Conservation (phyloP, 2,329 filamentous ascomycete species). For the Apiospora aurea region DNA sequence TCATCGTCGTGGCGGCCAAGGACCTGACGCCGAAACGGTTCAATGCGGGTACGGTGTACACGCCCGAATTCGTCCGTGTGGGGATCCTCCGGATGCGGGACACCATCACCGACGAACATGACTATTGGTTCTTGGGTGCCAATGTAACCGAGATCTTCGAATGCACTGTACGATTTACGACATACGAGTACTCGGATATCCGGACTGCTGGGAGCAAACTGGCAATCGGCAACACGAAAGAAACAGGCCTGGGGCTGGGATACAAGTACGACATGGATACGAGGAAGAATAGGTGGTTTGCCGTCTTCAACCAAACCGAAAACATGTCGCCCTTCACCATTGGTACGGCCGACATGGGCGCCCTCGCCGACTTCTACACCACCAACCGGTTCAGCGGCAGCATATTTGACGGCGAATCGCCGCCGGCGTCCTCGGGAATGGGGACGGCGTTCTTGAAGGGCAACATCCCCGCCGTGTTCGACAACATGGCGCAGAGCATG, state of each 20-base stretch:
- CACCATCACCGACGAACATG: too few relatives aligned
- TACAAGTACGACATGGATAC: neutral
- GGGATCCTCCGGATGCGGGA: conserved; percentile 24
- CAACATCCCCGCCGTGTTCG: conserved; percentile 24
- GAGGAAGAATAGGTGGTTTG: neutral
- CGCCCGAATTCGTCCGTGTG: conserved; percentile 27
- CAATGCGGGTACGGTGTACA: neutral
- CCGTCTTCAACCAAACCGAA: conserved; percentile 9
- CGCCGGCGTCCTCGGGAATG: conserved; percentile 22
- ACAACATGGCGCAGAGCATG: conserved; percentile 30
- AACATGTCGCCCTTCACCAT: neutral
- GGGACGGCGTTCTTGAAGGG: conserved; percentile 12
- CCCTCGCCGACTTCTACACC: conserved; percentile 21
- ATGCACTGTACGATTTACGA: conserved; percentile 28
- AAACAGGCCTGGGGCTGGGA: neutral
- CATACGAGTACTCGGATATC: conserved; percentile 28
- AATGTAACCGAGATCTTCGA: conserved; percentile 26
- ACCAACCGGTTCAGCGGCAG: conserved; percentile 27
- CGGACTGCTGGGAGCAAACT: conserved; percentile 19
- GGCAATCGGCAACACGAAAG: neutral
- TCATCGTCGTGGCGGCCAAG: conserved; percentile 25
- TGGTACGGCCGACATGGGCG: conserved; percentile 22
- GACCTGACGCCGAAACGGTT: neutral
- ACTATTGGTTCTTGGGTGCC: neutral
- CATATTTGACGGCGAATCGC: conserved; percentile 26